Percentiles rank a stretch among this genome's conserved stretches.
Conservation (phyloP, 2,329 filamentous ascomycete genomes). For the Ceratocystis albifundus region DNA sequence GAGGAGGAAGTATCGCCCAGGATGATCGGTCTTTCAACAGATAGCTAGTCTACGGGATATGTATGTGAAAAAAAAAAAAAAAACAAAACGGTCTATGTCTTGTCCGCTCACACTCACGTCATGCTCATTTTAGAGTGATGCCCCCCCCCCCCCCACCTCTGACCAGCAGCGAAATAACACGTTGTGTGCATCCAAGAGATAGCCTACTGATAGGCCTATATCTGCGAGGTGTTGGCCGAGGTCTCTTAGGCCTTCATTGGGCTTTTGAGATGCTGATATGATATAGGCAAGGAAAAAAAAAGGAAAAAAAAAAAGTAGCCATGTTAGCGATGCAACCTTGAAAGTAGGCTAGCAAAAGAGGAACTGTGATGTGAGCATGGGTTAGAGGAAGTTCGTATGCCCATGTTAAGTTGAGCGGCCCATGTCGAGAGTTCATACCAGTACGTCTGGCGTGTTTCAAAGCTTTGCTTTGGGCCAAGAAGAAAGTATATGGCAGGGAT, state of each 20-base stretch:
- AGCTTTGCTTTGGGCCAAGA: background rate
- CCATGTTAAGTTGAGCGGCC: background rate
- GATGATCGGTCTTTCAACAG: background rate
- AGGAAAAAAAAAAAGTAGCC: no score
- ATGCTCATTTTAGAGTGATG: background rate
- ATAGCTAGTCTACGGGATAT: background rate
- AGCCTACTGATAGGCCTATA: background rate
- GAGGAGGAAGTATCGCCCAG: background rate
- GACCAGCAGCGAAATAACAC: background rate
- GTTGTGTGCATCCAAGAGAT: background rate
- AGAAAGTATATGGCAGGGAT: background rate
- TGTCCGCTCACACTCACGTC: background rate
- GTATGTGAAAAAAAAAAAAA: background rate
- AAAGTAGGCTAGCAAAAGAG: background rate
- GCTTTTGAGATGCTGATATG: no score
- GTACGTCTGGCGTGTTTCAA: slow-evolving; percentile 12
- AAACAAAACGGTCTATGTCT: background rate
- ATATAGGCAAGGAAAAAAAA: background rate
- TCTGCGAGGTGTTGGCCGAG: background rate
- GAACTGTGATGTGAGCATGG: slow-evolving; percentile 6
- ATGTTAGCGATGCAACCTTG: background rate
- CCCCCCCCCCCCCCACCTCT: background rate
- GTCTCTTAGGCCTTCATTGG: no score
- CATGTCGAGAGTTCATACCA: background rate
- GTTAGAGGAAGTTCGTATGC: background rate